Percentiles rank a stretch among this genome's conserved stretches.
phyloP scores from a whole-genome alignment of 2,329 filamentous ascomycete species.

The Mariannaea sp. region DNA sequence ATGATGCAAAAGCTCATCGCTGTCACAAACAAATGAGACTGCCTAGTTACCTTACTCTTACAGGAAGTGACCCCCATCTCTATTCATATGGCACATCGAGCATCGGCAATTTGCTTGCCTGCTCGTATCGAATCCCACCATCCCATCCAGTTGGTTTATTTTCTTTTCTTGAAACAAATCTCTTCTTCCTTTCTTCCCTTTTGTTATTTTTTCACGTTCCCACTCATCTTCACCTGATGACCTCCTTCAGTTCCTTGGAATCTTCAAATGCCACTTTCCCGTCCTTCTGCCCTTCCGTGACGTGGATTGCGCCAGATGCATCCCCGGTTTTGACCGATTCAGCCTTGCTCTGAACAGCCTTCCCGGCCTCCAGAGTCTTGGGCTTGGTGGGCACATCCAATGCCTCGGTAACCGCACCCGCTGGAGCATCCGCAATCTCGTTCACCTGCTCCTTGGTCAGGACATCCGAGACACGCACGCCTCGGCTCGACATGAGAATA shows the following conservation, averaged over 20 bases:
- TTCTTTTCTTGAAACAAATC: conserved; percentile 16
- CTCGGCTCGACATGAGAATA: conserved; percentile 87
- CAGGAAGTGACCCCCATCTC: conserved; percentile 12
- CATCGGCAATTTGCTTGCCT: neutral
- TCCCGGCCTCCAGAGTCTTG: conserved; percentile 22
- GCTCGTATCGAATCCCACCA: neutral
- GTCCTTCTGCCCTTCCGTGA: conserved; percentile 61
- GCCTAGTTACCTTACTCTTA: no score
- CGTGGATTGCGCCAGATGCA: conserved; percentile 50
- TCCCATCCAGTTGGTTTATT: neutral
- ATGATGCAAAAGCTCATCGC: neutral
- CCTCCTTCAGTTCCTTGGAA: conserved; percentile 61
- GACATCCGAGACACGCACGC: conserved; percentile 75
- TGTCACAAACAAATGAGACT: conserved; percentile 8
- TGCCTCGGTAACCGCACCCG: conserved; percentile 69
- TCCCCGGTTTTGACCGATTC: conserved; percentile 21
- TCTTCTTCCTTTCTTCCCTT: conserved; percentile 2
- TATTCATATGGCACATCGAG: conserved; percentile 13
- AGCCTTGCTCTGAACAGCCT: conserved; percentile 18
- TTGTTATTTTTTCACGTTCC: neutral
- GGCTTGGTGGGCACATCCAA: conserved; percentile 53
- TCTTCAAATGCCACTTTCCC: conserved; percentile 72
- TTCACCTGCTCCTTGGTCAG: conserved; percentile 81
- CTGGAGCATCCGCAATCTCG: conserved; percentile 83
- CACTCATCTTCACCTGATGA: conserved; percentile 46